Base-by-base conservation (phyloP, 2,329 filamentous ascomycete genomes). In the Myriosclerotinia curreyana region DNA sequence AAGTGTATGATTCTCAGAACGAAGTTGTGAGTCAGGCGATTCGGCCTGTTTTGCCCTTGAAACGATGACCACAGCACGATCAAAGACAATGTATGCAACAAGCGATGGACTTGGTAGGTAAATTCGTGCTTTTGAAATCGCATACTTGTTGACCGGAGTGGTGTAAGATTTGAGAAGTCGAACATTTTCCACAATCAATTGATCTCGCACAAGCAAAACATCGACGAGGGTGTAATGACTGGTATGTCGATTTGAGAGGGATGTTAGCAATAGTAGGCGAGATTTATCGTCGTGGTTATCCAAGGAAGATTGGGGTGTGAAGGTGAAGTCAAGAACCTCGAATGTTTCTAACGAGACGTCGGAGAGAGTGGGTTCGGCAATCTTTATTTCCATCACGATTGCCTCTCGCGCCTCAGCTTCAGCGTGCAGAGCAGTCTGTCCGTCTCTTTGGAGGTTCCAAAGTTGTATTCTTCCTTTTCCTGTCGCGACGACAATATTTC, bases 391-490 rank as follows among this genome's bases (percentile, higher is more conserved):
- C 2, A 80, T 76, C 20, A 88, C 74, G 44, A 97, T 81, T 5
- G 83, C 77, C 28, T 87, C 85, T 63, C 86, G 85, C 64, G 87
- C 80, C 74, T 96, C 90, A 28, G 87, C 80, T 66, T 94, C 91
- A 34, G 83, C 83, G 54, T 89, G 83, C 55, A 91, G 82, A 51
- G 90, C 86, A 73, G 92, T 88, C 69, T 93, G 91, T 42, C 93
- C 93, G 66, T 90, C 91, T 75, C 94, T 91, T 72, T 94, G 92
- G 51, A 97, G 82, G 73, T 89, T 90, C 95, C 95, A 99, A 9
- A 88, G 83, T 71, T 96, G 89, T 34, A 99, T 78, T 65, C 87
- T 84, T 36, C 90, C 94, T 70, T 88, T 88, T 62, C 86, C 83
- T 1, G 92, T 95, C 17, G 88, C 86, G 46, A 93, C 86, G 54